A percentile compares a stretch with the other conserved stretches of the same genome.
Evolutionary conservation across 2,329 filamentous ascomycete species (phyloP).

Genomic region (Chrysoporthe puriensis): DNA sequence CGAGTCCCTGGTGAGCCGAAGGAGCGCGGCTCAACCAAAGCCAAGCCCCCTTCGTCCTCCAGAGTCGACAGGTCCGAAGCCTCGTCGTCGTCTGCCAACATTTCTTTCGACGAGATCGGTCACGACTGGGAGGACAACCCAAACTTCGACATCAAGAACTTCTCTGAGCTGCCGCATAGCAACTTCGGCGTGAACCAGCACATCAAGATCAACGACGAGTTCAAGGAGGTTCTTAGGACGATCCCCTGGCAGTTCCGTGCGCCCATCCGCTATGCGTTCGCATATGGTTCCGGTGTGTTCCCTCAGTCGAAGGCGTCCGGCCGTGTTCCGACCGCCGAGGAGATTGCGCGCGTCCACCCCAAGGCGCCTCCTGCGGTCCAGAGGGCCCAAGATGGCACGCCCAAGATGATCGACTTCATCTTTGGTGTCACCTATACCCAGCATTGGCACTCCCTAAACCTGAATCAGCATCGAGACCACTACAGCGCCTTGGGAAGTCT

Average conservation of each 20-base stretch:
- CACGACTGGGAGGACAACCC: constrained; percentile 76
- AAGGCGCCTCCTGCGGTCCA: constrained; percentile 79
- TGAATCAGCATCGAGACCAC: constrained; percentile 85
- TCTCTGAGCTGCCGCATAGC: constrained; percentile 74
- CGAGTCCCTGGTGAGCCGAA: constrained; percentile 6
- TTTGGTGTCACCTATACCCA: constrained; percentile 93
- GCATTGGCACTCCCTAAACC: constrained; percentile 95
- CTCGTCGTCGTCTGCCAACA: constrained; percentile 33
- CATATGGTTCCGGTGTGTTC: constrained; percentile 96
- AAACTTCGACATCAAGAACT: constrained; percentile 71
- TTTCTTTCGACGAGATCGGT: constrained; percentile 30
- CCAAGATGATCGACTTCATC: constrained; percentile 98
- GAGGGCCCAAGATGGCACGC: constrained; percentile 82
- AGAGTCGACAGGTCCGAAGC: constrained; percentile 34
- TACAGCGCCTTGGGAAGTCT: constrained; percentile 85
- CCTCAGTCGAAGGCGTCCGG: constrained; percentile 67
- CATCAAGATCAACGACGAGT: constrained; percentile 93
- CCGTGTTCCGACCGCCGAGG: constrained; percentile 56
- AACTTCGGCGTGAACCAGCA: constrained; percentile 96
- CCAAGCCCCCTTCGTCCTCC: constrained; percentile 17
- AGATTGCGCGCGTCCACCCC: constrained; percentile 72
- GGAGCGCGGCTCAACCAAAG: constrained; percentile 3
- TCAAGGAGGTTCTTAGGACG: constrained; percentile 85
- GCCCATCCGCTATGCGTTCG: constrained; percentile 94
- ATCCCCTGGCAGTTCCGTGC: constrained; percentile 91